These are phyloP conservation scores for Litsea cubeba DNA, from an alignment of 164 flowering plant genomes.

Conservation along the genomic window DNA sequence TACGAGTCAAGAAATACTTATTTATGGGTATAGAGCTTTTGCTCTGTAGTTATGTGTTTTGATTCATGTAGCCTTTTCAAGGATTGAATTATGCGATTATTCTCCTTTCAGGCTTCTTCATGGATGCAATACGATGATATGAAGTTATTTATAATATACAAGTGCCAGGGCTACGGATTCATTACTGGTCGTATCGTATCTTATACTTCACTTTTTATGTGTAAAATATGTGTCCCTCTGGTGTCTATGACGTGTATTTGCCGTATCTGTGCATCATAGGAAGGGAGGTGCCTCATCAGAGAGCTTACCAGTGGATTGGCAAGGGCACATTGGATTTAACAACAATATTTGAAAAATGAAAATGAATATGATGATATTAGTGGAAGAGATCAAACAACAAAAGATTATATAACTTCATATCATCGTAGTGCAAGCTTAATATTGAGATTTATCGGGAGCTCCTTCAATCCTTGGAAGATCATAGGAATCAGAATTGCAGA, in stretches of 20 bases:
- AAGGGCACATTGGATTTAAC: background rate
- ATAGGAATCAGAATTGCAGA: conserved; percentile 57
- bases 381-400: background rate
- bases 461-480: conserved; percentile 47
- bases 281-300: too few species aligned
- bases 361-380: background rate
- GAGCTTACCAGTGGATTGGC: too few species aligned
- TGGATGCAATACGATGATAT: conserved; percentile 3
- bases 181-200: too few species aligned
- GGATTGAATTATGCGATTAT: conserved; percentile 31
- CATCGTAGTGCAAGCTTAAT: conserved; percentile 4
- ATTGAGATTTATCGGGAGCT: conserved; percentile 20
- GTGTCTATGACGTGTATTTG: too few species aligned
- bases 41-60: conserved; percentile 57
- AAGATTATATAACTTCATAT: conserved; percentile 1
- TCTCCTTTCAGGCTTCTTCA: conserved; percentile 7
- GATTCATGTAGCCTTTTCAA: conserved; percentile 55
- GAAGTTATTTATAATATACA: background rate
- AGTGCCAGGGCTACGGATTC: too few species aligned
- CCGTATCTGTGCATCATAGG: too few species aligned
- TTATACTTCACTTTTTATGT: too few species aligned
- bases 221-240: too few species aligned
- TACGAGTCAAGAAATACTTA: conserved; percentile 34
- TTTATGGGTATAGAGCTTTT: conserved; percentile 54
- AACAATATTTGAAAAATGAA: background rate